These are phyloP conservation scores for Ceratobasidium theobromae DNA, from an alignment of 1,284 basidiomycete species.

Conservation along the genomic window DNA sequence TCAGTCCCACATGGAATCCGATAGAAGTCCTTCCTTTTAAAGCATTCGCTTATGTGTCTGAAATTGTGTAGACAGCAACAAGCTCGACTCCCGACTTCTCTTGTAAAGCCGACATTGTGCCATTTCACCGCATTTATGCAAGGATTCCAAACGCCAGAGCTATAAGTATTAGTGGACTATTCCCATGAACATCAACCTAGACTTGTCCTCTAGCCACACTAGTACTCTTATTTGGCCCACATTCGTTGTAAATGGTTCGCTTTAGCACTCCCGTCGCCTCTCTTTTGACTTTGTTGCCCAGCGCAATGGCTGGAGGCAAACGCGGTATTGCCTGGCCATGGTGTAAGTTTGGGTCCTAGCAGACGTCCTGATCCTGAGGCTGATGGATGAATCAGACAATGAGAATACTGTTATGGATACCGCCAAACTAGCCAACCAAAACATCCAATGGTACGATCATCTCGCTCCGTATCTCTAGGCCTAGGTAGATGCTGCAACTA, in stretches of 20 bases:
- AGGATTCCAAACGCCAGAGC: no score
- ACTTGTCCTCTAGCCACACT: background rate
- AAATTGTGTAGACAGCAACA: no score
- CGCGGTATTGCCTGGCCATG: constrained; percentile 30
- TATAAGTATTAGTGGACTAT: no score
- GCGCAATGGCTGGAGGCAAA: constrained; percentile 1
- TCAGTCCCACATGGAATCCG: no score
- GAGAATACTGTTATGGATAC: background rate
- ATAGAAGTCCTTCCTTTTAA: no score
- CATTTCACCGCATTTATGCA: no score
- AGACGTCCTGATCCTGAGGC: background rate
- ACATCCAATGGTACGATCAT: constrained; percentile 11
- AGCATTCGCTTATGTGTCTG: no score
- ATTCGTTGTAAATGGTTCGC: background rate
- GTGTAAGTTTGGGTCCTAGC: constrained; percentile 1
- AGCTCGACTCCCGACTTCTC: no score
- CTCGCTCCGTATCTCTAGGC: background rate
- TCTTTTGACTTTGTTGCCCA: background rate
- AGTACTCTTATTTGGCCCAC: background rate
- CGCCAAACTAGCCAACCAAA: constrained; percentile 2
- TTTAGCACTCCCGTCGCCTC: background rate
- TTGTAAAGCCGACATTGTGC: no score
- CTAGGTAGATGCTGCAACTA: background rate
- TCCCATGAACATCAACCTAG: no score
- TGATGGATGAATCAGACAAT: background rate